A percentile compares a stretch with the other conserved stretches of the same genome.
Conservation (phyloP, 352 stramenopile species). For the Phytophthora niederhauseri region DNA sequence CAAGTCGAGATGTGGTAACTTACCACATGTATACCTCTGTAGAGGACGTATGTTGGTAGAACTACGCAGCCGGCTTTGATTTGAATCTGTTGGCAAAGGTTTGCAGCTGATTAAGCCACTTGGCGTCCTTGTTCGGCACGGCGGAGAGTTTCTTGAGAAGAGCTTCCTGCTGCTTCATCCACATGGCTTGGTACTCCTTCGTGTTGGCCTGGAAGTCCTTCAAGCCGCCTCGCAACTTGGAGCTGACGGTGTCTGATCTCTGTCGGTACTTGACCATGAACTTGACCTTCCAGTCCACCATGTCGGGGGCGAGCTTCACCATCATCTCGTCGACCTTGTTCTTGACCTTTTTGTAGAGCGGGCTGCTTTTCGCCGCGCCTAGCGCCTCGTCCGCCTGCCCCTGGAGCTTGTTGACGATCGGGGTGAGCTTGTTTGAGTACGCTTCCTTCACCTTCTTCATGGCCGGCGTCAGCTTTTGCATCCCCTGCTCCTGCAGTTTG, state of each 20-base stretch:
- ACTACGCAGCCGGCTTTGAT: too few species aligned
- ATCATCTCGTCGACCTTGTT: background rate
- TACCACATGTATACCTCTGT: too few species aligned
- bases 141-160: background rate
- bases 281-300: background rate
- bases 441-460: background rate
- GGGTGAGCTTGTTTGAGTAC: background rate
- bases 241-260: background rate
- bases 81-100: background rate
- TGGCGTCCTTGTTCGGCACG: background rate
- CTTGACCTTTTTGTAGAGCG: background rate
- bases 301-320: background rate
- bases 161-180: background rate
- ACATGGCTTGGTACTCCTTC: background rate
- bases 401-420: background rate
- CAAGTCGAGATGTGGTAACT: too few species aligned
- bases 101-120: background rate
- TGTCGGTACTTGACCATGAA: background rate
- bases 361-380: background rate
- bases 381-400: background rate
- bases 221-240: background rate
- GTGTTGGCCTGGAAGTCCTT: background rate
- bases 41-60: too few species aligned
- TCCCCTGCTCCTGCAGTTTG: background rate
- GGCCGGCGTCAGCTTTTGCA: background rate